These are phyloP conservation scores for Xylaria bambusicola DNA, from an alignment of 495 filamentous ascomycete species.

Conservation along the genomic window DNA sequence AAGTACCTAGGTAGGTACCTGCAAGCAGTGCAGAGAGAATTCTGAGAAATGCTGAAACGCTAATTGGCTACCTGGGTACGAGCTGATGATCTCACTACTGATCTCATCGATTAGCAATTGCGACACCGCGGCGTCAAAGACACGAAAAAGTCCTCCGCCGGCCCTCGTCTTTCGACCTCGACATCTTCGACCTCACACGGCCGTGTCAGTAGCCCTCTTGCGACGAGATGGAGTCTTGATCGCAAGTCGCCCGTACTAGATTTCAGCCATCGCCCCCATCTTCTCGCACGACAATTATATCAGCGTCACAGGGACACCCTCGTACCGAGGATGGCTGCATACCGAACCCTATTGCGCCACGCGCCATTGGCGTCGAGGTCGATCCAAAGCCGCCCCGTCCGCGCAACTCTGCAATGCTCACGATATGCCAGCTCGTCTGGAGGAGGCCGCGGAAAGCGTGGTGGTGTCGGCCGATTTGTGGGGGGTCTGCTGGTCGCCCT, in stretches of 20 bases:
- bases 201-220: neutral
- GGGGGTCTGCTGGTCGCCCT: conserved; percentile 25
- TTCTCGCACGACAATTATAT: too few relatives aligned
- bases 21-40: neutral
- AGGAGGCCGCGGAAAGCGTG: neutral
- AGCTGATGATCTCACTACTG: conserved; percentile 3
- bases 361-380: conserved; percentile 23
- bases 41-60: conserved; percentile 1
- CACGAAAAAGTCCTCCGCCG: too few relatives aligned
- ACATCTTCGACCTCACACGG: neutral
- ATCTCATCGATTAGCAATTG: conserved; percentile 13
- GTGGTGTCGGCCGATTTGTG: conserved; percentile 19
- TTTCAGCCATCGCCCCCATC: too few relatives aligned
- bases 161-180: neutral
- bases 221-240: conserved; percentile 8
- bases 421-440: conserved; percentile 31
- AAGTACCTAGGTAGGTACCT: neutral
- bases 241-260: neutral
- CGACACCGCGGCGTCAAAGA: too few relatives aligned
- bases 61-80: neutral
- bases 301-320: too few relatives aligned
- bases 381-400: neutral
- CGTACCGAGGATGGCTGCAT: too few relatives aligned
- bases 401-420: conserved; percentile 31
- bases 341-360: conserved; percentile 28